Conservation (phyloP, 148 eudicot species). For the Heliamphora exappendiculata region DNA sequence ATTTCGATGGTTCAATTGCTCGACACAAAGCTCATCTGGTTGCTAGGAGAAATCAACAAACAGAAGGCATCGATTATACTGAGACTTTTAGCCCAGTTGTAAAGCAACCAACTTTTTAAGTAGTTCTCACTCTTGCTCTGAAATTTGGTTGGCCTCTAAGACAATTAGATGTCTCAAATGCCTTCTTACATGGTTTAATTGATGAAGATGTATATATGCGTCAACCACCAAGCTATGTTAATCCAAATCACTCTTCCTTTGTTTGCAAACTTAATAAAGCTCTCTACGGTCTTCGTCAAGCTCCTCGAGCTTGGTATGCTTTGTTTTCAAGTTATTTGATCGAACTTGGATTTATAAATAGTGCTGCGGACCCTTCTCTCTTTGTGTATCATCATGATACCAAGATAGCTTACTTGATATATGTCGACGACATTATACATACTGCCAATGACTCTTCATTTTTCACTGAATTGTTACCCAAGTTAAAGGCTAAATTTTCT, state of each 20-base stretch:
- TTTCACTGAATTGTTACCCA: not conserved
- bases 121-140: not conserved
- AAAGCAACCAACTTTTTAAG: not conserved
- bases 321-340: not conserved
- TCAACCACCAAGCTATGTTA: not conserved
- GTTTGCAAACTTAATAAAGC: not conserved
- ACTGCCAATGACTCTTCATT: not conserved
- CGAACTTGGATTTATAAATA: not conserved
- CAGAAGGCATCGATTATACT: not conserved
- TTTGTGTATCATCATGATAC: not conserved
- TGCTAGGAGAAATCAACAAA: not conserved
- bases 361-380: not conserved
- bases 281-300: not conserved
- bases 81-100: not conserved
- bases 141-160: not conserved
- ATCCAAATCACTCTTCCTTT: not conserved
- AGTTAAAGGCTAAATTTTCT: not conserved
- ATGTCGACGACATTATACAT: not conserved
- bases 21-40: not conserved
- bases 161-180: not conserved
- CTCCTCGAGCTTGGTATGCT: not conserved
- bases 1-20: not conserved
- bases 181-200: not conserved
- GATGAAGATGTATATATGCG: not conserved
- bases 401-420: not conserved